phyloP scores from a whole-genome alignment of 2,329 filamentous ascomycete genomes.

The Fusarium sp. region DNA sequence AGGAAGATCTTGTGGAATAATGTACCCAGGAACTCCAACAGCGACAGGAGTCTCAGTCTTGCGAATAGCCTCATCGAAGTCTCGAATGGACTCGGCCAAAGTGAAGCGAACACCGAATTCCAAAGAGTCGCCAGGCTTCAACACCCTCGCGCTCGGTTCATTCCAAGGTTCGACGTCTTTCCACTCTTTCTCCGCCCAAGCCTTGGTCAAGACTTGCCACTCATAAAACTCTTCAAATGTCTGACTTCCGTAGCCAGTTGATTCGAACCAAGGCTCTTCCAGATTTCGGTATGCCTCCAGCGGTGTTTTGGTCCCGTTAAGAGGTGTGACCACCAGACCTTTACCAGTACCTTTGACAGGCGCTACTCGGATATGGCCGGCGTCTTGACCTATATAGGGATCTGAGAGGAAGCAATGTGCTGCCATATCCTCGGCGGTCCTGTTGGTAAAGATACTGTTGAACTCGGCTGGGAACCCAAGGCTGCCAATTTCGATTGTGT shows the following conservation, averaged over 20 bases:
- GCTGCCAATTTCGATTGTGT: slow-evolving; percentile 63
- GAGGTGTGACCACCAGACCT: slow-evolving; percentile 65
- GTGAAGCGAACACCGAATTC: slow-evolving; percentile 65
- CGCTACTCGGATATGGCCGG: slow-evolving; percentile 66
- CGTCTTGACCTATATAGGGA: slow-evolving; percentile 69
- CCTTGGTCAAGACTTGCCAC: slow-evolving; percentile 66
- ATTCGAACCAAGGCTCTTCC: slow-evolving; percentile 55
- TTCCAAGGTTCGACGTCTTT: slow-evolving; percentile 64
- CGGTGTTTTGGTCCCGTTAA: slow-evolving; percentile 56
- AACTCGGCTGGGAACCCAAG: slow-evolving; percentile 70
- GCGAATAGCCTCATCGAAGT: slow-evolving; percentile 59
- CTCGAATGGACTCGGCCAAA: slow-evolving; percentile 57
- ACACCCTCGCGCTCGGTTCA: slow-evolving; percentile 57
- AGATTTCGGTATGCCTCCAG: slow-evolving; percentile 68
- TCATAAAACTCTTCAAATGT: slow-evolving; percentile 71
- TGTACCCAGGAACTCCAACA: slow-evolving; percentile 65
- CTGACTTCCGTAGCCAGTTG: slow-evolving; percentile 61
- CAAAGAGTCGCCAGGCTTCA: slow-evolving; percentile 58
- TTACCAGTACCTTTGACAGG: slow-evolving; percentile 64
- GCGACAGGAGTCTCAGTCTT: slow-evolving; percentile 60
- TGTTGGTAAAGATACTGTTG: slow-evolving; percentile 70
- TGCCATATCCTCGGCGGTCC: slow-evolving; percentile 60
- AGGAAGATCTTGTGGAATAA: slow-evolving; percentile 60
- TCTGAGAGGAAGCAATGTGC: slow-evolving; percentile 65
- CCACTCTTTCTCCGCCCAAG: slow-evolving; percentile 69